Evolutionary conservation across 169 alveolate genomes (phyloP).

Genomic region (Toxoplasma gondii): DNA sequence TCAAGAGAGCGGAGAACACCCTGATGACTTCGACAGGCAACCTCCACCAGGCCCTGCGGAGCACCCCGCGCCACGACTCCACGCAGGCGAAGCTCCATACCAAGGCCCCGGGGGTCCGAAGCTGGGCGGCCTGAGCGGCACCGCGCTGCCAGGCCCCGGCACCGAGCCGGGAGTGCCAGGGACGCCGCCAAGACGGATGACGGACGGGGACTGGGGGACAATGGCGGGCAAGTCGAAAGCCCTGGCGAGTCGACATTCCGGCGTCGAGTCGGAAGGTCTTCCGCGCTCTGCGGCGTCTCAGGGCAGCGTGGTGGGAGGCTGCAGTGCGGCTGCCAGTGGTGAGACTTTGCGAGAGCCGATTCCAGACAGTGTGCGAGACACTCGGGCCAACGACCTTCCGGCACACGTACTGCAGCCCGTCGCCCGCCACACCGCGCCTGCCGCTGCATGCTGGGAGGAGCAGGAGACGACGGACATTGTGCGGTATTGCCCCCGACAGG

Average conservation of each 20-base stretch:
- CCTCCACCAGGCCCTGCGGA: too few relatives aligned
- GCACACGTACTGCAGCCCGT: too few relatives aligned
- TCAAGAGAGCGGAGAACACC: background rate
- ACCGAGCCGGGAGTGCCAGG: background rate
- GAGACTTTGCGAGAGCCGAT: too few relatives aligned
- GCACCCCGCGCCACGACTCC: too few relatives aligned
- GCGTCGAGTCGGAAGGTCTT: background rate
- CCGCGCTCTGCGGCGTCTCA: background rate
- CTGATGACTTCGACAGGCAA: conserved; percentile 6
- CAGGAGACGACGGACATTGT: too few relatives aligned
- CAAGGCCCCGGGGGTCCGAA: background rate
- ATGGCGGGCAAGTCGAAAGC: background rate
- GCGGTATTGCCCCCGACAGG: too few relatives aligned
- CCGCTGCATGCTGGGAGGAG: too few relatives aligned
- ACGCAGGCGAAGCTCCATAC: background rate
- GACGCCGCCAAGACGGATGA: background rate
- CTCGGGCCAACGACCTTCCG: too few relatives aligned
- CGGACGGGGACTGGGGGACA: background rate
- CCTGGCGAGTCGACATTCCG: background rate
- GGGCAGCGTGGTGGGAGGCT: background rate
- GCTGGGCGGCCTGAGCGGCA: background rate
- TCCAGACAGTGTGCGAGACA: too few relatives aligned
- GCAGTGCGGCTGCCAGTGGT: background rate
- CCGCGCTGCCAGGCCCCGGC: background rate
- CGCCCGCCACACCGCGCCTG: too few relatives aligned